Evolutionary conservation across 2,329 filamentous ascomycete species (phyloP).

Genomic region (Periglandula ipomoeae): DNA sequence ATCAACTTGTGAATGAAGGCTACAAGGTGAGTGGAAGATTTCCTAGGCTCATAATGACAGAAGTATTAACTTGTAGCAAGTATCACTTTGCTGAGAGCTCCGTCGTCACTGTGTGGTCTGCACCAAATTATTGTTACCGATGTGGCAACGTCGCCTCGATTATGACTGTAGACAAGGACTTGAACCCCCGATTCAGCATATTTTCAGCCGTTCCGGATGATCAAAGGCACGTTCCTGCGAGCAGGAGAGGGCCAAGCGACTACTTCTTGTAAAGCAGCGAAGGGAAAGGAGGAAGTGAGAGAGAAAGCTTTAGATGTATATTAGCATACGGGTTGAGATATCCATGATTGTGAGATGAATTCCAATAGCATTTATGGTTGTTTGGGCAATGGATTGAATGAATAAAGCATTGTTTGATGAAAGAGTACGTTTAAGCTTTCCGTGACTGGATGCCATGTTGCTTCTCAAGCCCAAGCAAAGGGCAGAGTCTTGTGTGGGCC

Average conservation of each 20-base stretch:
- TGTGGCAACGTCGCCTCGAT: conserved; percentile 97
- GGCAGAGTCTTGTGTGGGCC: too few relatives aligned
- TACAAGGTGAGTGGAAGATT: conserved; percentile 60
- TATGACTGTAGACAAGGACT: conserved; percentile 79
- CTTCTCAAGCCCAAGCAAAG: too few relatives aligned
- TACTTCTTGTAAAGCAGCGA: conserved; percentile 52
- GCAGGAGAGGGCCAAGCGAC: conserved; percentile 56
- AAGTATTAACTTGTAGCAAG: conserved; percentile 26
- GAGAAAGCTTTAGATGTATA: conserved; percentile 28
- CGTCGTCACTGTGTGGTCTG: conserved; percentile 96
- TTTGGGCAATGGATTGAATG: conserved; percentile 5
- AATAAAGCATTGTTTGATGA: not conserved
- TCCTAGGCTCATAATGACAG: too few relatives aligned
- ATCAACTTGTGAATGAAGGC: conserved; percentile 95
- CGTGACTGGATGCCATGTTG: not conserved
- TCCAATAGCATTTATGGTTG: conserved; percentile 11
- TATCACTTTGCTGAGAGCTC: conserved; percentile 95
- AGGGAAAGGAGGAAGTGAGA: conserved; percentile 16
- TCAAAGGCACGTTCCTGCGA: conserved; percentile 68
- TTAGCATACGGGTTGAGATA: conserved; percentile 34
- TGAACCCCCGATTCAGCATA: conserved; percentile 86
- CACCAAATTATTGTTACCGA: conserved; percentile 89
- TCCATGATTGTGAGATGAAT: conserved; percentile 26
- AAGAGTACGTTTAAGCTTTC: not conserved
- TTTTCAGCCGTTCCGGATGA: conserved; percentile 86